Conservation (phyloP, 129 eudicot genomes). For the Flaveria robusta region DNA sequence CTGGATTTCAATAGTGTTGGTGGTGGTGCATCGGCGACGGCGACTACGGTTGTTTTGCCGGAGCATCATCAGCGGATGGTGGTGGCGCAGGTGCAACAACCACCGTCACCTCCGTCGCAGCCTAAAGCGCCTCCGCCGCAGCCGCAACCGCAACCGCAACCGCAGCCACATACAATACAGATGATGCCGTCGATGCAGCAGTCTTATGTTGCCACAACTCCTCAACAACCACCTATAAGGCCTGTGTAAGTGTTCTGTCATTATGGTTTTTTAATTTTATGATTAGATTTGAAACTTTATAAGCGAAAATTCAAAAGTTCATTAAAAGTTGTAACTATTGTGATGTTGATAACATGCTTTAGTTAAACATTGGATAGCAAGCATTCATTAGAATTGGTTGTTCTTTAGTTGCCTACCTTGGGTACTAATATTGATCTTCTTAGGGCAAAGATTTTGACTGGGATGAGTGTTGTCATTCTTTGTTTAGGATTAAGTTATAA, state of each 20-base stretch:
- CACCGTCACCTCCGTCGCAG: slow-evolving; percentile 5
- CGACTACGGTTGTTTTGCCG: slow-evolving; percentile 24
- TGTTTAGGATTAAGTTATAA: slow-evolving; percentile 1
- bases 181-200: slow-evolving; percentile 2
- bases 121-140: not conserved
- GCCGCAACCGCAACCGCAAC: not conserved
- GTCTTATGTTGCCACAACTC: slow-evolving; percentile 4
- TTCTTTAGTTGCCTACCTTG: not conserved
- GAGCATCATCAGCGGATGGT: slow-evolving; percentile 44
- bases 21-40: slow-evolving; percentile 27
- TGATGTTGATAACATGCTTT: not conserved
- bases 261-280: not conserved
- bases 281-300: not conserved
- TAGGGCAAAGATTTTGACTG: slow-evolving; percentile 2
- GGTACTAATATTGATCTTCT: not conserved
- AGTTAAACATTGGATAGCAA: not conserved
- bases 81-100: slow-evolving; percentile 21
- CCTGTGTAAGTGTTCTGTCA: slow-evolving; percentile 43
- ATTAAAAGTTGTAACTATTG: not conserved
- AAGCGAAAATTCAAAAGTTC: not conserved
- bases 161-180: not conserved
- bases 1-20: slow-evolving; percentile 67
- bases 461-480: not conserved
- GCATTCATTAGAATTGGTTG: not conserved
- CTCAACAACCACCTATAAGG: slow-evolving; percentile 41